Evolutionary conservation across 805 yeast species (phyloP), one percentile per base, ranked within the genome.

Genomic region (Vanderwaltozyma polyspora): DNA sequence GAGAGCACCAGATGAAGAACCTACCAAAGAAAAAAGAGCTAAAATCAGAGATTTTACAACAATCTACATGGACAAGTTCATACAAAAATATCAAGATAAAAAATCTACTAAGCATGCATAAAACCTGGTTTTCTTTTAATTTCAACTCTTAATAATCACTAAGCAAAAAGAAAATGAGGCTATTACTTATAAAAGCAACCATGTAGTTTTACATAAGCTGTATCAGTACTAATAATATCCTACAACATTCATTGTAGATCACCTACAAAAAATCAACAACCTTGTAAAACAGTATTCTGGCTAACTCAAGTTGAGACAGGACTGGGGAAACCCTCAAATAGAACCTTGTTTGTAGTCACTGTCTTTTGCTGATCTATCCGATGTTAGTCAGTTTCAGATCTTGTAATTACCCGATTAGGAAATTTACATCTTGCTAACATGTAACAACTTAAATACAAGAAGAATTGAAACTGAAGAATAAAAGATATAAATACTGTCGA

Each of bases 21-120:
- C 83, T 27, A 71, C 70, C 16, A 65, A 65, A n/a, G 79, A 74
- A 16, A 83, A 83, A 56, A 63, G 72, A 43, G 66, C 68, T 44
- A 86, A 87, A 52, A 66, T 86, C 19, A 79, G 79, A 54, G 65
- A 53, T 19, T 89, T 80, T 51, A 66, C 73, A 11, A 66, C 65
- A 30, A 55, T 52, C 2, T 83, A 77, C 48, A 79, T 83, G 89
- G 76, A 68, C 8, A 81, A 78, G 54, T 75, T 70, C 40, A 42
- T 76, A 41, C 57, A 51, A 19, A 75, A 72, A 49, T 66, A 63
- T 41, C 55, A 67, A 37, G 52, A 44, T 25, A 50, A 48, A 39
- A 66, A 32, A 15, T 11, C 11, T 14, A 16, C 28, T 12, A 31
- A 36, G 29, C 24, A 25, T 15, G 28, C 13, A 15, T 28, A 25